A percentile compares a stretch with the other conserved stretches of the same genome.
phyloP scores from a whole-genome alignment of 805 yeast genomes.

The Ogataea angusta region DNA sequence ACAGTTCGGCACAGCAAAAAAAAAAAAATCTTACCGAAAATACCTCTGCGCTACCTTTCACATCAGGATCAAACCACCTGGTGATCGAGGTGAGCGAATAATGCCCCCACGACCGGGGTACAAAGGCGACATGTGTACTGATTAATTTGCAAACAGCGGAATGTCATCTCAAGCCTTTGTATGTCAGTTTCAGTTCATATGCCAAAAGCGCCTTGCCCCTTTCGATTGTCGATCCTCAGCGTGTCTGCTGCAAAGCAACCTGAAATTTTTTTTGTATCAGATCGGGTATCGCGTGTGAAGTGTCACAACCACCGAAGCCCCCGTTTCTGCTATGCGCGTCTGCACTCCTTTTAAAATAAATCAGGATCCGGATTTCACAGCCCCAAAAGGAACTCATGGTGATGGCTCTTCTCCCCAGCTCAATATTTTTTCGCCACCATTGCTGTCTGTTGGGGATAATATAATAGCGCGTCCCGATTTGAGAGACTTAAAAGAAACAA shows the following conservation, averaged over 20 bases:
- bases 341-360: neutral
- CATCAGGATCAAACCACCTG: neutral
- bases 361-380: neutral
- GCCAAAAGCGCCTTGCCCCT: neutral
- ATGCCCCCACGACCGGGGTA: slow-evolving; percentile 1
- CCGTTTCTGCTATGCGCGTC: neutral
- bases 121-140: neutral
- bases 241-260: slow-evolving; percentile 2
- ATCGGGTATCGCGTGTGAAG: slow-evolving; percentile 2
- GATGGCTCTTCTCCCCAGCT: neutral
- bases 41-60: neutral
- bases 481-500: slow-evolving; percentile 6
- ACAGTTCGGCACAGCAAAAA: neutral
- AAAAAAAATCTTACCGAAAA: neutral
- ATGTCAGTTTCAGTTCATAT: neutral
- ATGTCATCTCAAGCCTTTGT: neutral
- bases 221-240: neutral
- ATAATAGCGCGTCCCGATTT: slow-evolving; percentile 1
- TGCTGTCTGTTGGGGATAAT: neutral
- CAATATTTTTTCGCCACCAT: neutral
- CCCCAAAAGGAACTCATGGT: neutral
- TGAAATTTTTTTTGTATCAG: slow-evolving; percentile 1
- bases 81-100: neutral
- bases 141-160: neutral
- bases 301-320: neutral